Evolutionary conservation across 768 basidiomycete species (phyloP), one percentile per base, ranked within the genome.

Genomic region (Collybia nuda): DNA sequence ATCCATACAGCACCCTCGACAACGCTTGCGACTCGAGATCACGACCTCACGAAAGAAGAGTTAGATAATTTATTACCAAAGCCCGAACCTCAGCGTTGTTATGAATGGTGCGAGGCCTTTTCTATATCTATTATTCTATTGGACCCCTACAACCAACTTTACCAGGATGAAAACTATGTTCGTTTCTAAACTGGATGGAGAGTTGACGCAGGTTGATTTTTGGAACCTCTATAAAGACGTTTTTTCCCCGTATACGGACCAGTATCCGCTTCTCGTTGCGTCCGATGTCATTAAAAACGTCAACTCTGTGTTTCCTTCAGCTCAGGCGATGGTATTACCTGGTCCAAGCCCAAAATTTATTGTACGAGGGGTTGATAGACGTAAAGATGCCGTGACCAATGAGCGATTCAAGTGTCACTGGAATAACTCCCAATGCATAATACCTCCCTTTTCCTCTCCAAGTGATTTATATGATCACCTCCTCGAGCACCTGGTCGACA

Each of bases 251-350:
- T 77, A 74, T 60, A 65, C 76, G 51, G 79, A 82, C 1, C 75
- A 74, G 48, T 73, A 81, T 50, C 79, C 81, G 9, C 70, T 92
- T 39, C 79, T 94, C 2, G 81, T 85, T 2, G 95, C 97, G 0
- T 87, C 91, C 1, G 96, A 99, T 39, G 90, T 97, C 43, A 98
- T 99, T 66, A 95, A 96, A 68, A 90, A 90, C 54, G 90, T 95
- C 53, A 91, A 82, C 43, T 70, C 81, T 8, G 88, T 94, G 22
- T 96, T 93, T 60, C 88, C 91, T 5, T 80, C 84, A 42, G 93
- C 93, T 0, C 82, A 85, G 57, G 93, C 95, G 1, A 92, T 92
- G 84, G 90, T 95, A 18, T 75, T 90, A 29, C 80, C 76, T 29
- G 88, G 85, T 1, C 79, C 82, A 5, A 77, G 81, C 3, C 86